These are phyloP conservation scores for Aristolochia californica DNA, from an alignment of 164 flowering plant genomes.

Conservation along the genomic window DNA sequence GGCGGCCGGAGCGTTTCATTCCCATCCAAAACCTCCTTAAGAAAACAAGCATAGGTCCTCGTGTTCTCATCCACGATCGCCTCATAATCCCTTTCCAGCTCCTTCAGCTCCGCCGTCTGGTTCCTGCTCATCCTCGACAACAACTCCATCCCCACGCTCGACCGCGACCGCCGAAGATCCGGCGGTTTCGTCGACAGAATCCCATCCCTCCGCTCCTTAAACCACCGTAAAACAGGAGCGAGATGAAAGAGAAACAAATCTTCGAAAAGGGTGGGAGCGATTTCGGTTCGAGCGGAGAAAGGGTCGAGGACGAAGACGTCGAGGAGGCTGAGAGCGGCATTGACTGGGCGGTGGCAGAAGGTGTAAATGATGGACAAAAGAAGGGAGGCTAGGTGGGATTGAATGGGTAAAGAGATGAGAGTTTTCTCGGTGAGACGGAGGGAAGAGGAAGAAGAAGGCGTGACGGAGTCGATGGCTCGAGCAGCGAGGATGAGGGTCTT, in stretches of 20 bases:
- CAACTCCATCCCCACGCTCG: conserved; percentile 16
- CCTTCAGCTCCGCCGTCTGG: conserved; percentile 42
- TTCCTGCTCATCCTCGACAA: conserved; percentile 44
- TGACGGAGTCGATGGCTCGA: conserved; percentile 39
- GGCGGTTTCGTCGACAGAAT: conserved; percentile 22
- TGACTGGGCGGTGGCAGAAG: conserved; percentile 20
- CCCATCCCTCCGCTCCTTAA: conserved; percentile 27
- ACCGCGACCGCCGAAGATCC: background rate
- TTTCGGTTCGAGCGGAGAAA: conserved; percentile 39
- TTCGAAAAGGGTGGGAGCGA: conserved; percentile 47
- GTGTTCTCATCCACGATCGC: conserved; percentile 52
- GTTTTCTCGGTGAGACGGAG: conserved; percentile 41
- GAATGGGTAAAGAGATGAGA: conserved; percentile 25
- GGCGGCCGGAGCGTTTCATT: conserved; percentile 23
- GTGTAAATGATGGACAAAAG: conserved; percentile 37
- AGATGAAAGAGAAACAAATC: conserved; percentile 43
- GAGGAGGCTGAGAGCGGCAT: conserved; percentile 37
- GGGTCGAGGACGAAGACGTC: conserved; percentile 38
- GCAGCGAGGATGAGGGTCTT: conserved; percentile 33
- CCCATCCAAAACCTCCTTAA: conserved; percentile 34
- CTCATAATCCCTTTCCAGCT: conserved; percentile 47
- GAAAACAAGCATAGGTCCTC: conserved; percentile 29
- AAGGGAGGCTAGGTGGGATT: conserved; percentile 30
- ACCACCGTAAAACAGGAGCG: conserved; percentile 33
- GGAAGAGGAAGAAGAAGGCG: conserved; percentile 25